Evolutionary conservation across 73 alveolate genomes (phyloP).

Genomic region (Tetrahymena elliotti): DNA sequence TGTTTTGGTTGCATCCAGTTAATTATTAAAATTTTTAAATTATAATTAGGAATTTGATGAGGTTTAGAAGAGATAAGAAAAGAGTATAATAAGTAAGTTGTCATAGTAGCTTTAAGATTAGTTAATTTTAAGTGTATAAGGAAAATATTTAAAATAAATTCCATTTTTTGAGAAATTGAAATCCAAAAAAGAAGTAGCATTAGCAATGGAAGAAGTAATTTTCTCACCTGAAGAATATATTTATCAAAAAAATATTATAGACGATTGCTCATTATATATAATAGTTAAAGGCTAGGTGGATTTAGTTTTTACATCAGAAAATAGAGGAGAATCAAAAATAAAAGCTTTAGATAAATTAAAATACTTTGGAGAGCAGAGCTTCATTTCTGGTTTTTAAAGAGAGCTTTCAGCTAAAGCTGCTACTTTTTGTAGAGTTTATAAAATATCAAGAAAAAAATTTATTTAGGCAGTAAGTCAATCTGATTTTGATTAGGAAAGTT

Average conservation of each 20-base stretch:
- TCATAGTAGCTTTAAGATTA: conserved; percentile 57
- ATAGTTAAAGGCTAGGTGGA: conserved; percentile 68
- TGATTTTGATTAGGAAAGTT: conserved; percentile 24
- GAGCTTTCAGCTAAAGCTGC: conserved; percentile 62
- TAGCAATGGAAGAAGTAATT: conserved; percentile 48
- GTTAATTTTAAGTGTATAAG: conserved; percentile 50
- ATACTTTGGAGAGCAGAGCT: conserved; percentile 76
- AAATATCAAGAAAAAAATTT: conserved; percentile 46
- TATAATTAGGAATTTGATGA: conserved; percentile 40
- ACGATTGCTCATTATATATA: conserved; percentile 54
- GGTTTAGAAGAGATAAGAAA: conserved; percentile 59
- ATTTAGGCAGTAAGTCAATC: background rate
- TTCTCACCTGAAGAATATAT: conserved; percentile 68
- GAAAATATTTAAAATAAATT: conserved; percentile 54
- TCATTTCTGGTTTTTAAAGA: conserved; percentile 67
- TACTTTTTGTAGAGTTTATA: conserved; percentile 62
- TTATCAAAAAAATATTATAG: conserved; percentile 47
- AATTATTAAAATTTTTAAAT: background rate
- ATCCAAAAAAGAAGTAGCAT: conserved; percentile 45
- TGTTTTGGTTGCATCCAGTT: no score
- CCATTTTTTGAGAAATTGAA: conserved; percentile 42
- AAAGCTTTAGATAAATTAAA: conserved; percentile 43
- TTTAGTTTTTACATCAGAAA: conserved; percentile 42
- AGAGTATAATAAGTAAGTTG: conserved; percentile 43
- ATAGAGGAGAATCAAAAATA: conserved; percentile 29